Evolutionary conservation across 345 rosid genomes (phyloP), one percentile per base, ranked within the genome.

Genomic region (Eucalyptus coolabah): DNA sequence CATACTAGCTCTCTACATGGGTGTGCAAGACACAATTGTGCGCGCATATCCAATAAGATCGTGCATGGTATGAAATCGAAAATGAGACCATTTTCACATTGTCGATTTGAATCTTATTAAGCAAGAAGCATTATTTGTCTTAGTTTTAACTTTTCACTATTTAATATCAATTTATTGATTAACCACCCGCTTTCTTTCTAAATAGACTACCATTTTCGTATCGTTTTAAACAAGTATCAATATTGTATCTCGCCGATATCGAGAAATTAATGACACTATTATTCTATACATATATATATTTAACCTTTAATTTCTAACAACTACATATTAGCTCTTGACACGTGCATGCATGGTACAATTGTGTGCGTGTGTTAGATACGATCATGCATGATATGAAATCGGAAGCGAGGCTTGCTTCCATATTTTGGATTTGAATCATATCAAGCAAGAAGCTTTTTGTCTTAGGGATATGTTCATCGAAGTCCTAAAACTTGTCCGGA

Each of bases 181-280:
- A 60, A 28, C 17, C 67, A 60, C 4, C 15, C 2, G 0, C 67
- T 45, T 45, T 45, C 47, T 45, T 45, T 45, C 49, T 3, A 45
- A 45, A 45, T 11, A 45, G 4, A 28, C n/a, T 60, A 60, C 15
- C 15, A 69, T 69, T 69, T 69, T 32, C 0, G 2, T 32, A 1
- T 32, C 4, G 2, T 1, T 69, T 69, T 69, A 18, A 37, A 4
- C 23, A 8, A 69, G 42, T 32, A 32, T 4, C 24, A 0, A 69
- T 32, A 32, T 32, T 18, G 80, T 9, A 69, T 1, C 0, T 65
- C 5, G 0, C 19, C 5, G 3, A 12, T n/a, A 65, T 65, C 6
- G 10, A n/a, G 77, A 30, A 63, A 63, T 63, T 65, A 65, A 65
- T 1, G 19, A 15, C 10, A 15, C 37, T 15, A 30, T 63, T 14